Percentiles rank a stretch among this genome's conserved stretches.
Conservation (phyloP, 1,284 basidiomycete genomes). For the Moesziomyces antarcticus region DNA sequence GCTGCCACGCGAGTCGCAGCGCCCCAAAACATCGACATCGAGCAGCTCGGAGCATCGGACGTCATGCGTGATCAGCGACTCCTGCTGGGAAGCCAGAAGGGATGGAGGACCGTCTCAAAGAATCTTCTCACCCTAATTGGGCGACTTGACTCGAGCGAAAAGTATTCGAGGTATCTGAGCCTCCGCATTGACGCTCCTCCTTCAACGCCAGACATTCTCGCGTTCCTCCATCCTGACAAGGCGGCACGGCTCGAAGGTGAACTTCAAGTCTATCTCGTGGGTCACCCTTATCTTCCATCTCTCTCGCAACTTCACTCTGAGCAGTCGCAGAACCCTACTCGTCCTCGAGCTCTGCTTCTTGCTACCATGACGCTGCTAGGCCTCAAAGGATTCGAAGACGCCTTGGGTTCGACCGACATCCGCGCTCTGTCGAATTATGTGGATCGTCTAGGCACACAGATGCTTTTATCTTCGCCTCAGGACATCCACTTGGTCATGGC, state of each 20-base stretch:
- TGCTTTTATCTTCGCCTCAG: constrained; percentile 21
- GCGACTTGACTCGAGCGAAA: constrained; percentile 7
- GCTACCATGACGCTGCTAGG: constrained; percentile 20
- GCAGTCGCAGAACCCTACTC: constrained; percentile 3
- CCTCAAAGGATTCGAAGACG: constrained; percentile 8
- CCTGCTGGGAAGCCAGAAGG: constrained; percentile 12
- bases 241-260: constrained; percentile 2
- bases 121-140: constrained; percentile 14
- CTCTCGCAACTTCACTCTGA: constrained; percentile 9
- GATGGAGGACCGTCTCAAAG: constrained; percentile 15
- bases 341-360: constrained; percentile 21
- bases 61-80: constrained; percentile 17
- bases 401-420: constrained; percentile 9
- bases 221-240: constrained; percentile 4
- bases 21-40: constrained; percentile 2
- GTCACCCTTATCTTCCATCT: constrained; percentile 23
- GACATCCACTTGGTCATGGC: constrained; percentile 28
- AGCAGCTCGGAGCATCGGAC: constrained; percentile 20
- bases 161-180: constrained; percentile 15
- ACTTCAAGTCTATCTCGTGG: constrained; percentile 24
- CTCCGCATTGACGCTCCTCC: constrained; percentile 19
- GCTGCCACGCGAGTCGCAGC: neutral
- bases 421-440: constrained; percentile 15
- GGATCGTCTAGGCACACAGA: constrained; percentile 23
- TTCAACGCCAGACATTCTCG: constrained; percentile 14